Percentiles rank a stretch among this genome's conserved stretches.
Conservation (phyloP, 2,329 filamentous ascomycete genomes). For the Chrysoporthe austroafricana region DNA sequence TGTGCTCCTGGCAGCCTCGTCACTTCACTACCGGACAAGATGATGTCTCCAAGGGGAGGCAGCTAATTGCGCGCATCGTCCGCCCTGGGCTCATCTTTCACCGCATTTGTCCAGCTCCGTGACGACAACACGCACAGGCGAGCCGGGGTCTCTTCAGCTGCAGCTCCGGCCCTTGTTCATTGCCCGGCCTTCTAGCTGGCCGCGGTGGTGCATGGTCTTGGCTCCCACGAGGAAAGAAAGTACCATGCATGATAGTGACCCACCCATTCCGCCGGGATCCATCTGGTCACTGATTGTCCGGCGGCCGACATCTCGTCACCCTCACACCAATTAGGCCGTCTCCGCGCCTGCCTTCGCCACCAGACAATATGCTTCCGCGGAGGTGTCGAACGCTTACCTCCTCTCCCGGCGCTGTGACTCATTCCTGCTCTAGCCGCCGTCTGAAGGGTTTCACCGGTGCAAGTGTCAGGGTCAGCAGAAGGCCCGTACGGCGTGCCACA, state of each 20-base stretch:
- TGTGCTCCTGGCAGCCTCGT: too few species aligned
- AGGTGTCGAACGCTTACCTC: not conserved
- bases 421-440: not conserved
- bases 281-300: not conserved
- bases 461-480: not conserved
- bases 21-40: not conserved
- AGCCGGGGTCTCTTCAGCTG: slow-evolving; percentile 3
- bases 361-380: not conserved
- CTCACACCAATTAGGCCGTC: not conserved
- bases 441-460: not conserved
- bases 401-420: not conserved
- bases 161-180: not conserved
- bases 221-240: not conserved
- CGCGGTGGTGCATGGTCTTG: too few species aligned
- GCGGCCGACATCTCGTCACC: not conserved
- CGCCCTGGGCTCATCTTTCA: not conserved
- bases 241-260: not conserved
- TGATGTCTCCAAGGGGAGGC: not conserved
- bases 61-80: not conserved
- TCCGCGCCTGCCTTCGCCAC: not conserved
- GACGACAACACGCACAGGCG: not conserved
- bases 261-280: not conserved
- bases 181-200: not conserved
- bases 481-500: not conserved
- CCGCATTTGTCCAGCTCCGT: not conserved